Base-by-base conservation (phyloP, 331 rosid genomes). In the Erythrophleum ivorense region DNA sequence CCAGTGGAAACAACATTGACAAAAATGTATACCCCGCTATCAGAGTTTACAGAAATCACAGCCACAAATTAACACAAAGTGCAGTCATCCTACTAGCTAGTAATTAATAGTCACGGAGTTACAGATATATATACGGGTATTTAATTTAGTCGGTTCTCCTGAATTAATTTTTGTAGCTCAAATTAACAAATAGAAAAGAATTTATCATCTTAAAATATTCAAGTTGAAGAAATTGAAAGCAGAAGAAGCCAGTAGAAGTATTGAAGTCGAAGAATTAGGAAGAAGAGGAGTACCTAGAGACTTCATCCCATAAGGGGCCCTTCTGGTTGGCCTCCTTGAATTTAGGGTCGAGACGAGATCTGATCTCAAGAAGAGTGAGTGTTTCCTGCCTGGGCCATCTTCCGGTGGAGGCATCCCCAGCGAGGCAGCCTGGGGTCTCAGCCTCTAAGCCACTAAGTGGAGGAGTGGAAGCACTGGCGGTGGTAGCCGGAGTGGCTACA, bases 301-400 rank as follows among this genome's bases (percentile, higher is more conserved):
- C 94, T 79, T 96, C 97, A 75, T 92, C 98, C 99, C 99, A 96
- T 3, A 96, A 90, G 24, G 99, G 99, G 19, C 98, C 99, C 72
- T 94, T 96, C 54, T 96, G 99, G 84, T 91, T 96, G 49, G 97
- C 96, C 81, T 94, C 98, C 88, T 94, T 96, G 89, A 96, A 96
- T 87, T 92, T 92, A 72, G 88, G 82, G 90, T 96, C 93, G n/a
- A 96, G 95, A 7, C 94, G 88, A 83, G 99, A 96, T 88, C 99
- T 94, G 92, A 96, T 91, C 85, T 96, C 97, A 77, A 96, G 92
- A 82, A 96, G 98, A 77, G 94, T 91, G 31, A 96, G 99, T 53
- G 99, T 96, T 87, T 96, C 99, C 68, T 96, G 99, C 69, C 98
- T 88, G 3, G 99, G 98, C 99, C 99, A 96, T 79, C 99, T 76